Percentiles rank a stretch among this genome's conserved stretches.
These are phyloP conservation scores for Solanum gandarillasii DNA, from an alignment of 257 asterid species.

Conservation along the genomic window DNA sequence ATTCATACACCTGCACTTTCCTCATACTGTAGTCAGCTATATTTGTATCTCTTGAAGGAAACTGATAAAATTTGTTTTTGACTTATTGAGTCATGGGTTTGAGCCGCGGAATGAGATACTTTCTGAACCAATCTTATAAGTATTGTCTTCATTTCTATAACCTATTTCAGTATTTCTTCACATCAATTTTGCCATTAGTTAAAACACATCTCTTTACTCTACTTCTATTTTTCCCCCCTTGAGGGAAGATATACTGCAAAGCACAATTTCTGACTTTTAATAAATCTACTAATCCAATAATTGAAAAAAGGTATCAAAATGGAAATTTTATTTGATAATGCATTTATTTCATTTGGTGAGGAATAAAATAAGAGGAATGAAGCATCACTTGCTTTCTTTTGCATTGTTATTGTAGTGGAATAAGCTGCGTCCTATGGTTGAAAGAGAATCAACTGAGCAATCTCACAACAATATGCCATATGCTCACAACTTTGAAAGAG, in stretches of 20 bases:
- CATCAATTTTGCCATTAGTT: background rate
- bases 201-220: background rate
- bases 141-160: background rate
- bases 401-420: background rate
- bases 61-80: background rate
- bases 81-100: background rate
- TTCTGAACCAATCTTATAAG: background rate
- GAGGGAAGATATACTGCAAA: background rate
- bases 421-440: background rate
- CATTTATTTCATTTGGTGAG: background rate
- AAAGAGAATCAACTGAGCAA: background rate
- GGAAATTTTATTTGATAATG: background rate
- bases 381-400: background rate
- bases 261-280: background rate
- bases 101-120: background rate
- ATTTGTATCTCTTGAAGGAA: background rate
- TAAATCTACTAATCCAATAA: no score
- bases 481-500: slow-evolving; percentile 65
- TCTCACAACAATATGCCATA: background rate
- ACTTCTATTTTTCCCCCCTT: background rate
- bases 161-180: background rate
- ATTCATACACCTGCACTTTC: background rate
- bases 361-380: background rate
- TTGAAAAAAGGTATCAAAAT: background rate
- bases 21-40: background rate